Evolutionary conservation across 129 eudicot genomes (phyloP).

Genomic region (Silybum marianum): DNA sequence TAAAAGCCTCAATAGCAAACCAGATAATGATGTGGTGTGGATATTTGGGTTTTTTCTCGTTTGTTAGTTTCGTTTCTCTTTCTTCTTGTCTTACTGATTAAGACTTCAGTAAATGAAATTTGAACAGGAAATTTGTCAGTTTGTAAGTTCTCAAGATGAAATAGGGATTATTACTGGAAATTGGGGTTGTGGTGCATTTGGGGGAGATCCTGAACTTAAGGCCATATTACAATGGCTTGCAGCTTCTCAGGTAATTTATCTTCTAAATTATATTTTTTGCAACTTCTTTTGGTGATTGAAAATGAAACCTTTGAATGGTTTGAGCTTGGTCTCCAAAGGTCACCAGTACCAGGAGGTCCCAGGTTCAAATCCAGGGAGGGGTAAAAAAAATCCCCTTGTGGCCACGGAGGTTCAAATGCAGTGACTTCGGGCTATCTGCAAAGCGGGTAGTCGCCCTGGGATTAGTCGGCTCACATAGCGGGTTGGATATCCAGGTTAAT

Average conservation of each 20-base stretch:
- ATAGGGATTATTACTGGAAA: constrained; percentile 90
- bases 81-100: constrained; percentile 18
- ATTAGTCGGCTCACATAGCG: no score
- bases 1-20: constrained; percentile 20
- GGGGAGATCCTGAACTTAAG: constrained; percentile 98
- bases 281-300: constrained; percentile 9
- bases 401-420: no score
- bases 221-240: constrained; percentile 94
- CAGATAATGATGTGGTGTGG: constrained; percentile 36
- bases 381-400: no score
- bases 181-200: constrained; percentile 99
- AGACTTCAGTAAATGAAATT: background rate
- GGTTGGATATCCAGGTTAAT: no score
- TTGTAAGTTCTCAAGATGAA: constrained; percentile 31
- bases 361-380: no score
- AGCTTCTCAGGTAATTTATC: constrained; percentile 78
- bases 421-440: no score
- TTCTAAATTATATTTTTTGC: background rate
- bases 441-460: no score
- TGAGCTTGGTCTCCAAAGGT: no score
- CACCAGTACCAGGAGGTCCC: no score
- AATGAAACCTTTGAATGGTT: constrained; percentile 15
- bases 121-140: constrained; percentile 14
- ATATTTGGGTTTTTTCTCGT: background rate
- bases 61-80: constrained; percentile 18